A percentile compares a stretch with the other conserved stretches of the same genome.
Conservation (phyloP, 768 basidiomycete genomes). For the Mycena amicta region DNA sequence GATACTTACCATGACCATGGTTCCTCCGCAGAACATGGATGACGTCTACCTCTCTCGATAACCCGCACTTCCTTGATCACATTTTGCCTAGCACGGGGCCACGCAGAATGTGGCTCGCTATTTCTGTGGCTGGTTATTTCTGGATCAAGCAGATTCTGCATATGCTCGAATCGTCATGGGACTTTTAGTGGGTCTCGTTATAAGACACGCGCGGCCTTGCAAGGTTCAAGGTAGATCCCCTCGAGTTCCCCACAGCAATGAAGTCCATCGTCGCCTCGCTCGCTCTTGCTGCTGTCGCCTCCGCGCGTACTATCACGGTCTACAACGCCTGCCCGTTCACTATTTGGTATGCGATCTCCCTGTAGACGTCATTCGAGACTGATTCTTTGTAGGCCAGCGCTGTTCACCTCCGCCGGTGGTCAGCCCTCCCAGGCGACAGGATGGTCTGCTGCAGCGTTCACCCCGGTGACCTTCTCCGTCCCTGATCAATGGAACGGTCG, state of each 20-base stretch:
- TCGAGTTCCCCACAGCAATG: not conserved
- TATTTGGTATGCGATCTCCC: constrained; percentile 34
- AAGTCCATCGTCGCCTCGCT: constrained; percentile 48
- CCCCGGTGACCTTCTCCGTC: constrained; percentile 39
- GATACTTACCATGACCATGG: not conserved
- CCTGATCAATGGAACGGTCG: constrained; percentile 44
- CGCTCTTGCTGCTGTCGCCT: constrained; percentile 40
- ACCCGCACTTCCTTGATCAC: too few species aligned
- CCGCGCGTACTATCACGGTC: constrained; percentile 43
- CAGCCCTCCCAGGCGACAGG: constrained; percentile 20
- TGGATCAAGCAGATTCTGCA: not conserved
- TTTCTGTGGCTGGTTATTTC: too few species aligned
- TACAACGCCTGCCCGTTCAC: constrained; percentile 49
- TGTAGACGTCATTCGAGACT: constrained; percentile 12
- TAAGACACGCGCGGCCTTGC: not conserved
- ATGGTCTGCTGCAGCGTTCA: constrained; percentile 19
- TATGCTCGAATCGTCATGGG: not conserved
- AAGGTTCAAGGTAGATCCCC: not conserved
- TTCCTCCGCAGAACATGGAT: too few species aligned
- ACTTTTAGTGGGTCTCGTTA: not conserved
- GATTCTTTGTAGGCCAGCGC: constrained; percentile 28
- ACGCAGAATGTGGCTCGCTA: too few species aligned
- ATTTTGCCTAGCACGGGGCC: too few species aligned
- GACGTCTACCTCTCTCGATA: too few species aligned
- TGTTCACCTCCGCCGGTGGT: constrained; percentile 15